Evolutionary conservation across 306 rosid species (phyloP), one percentile per base, ranked within the genome.

Genomic region (Astragalus membranaceus): DNA sequence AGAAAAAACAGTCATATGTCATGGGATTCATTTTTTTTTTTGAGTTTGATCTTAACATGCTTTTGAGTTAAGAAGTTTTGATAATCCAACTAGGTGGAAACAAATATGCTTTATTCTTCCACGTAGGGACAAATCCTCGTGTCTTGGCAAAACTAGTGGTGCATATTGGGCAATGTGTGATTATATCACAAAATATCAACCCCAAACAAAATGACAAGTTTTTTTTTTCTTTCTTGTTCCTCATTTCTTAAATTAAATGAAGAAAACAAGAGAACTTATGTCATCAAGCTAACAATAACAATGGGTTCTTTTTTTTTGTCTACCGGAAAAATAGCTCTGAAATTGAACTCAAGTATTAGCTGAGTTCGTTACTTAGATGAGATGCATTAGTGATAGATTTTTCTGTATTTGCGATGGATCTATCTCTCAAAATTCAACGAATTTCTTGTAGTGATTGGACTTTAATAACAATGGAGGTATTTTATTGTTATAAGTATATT

Each of bases 21-120:
- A 56, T 85, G 43, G 86, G 77, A 81, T 11, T 82, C 73, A 79
- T 67, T 58, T 49, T 26, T 64, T 72, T 58, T 49, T 76, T 59
- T 72, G 64, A 82, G 54, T 36, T 60, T 51, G 37, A 5, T 26
- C 4, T 26, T 26, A 26, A 26, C 30, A 55, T 63, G 78, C 20
- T 37, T 59, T n/a, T 15, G 15, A 70, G 75, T 36, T 35, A 52
- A 55, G 60, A 78, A 59, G 26, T 4, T 36, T 36, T 20, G 64
- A 69, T 63, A 75, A 42, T 26, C 49, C 74, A 69, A 67, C 0
- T 20, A 32, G 72, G 50, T 7, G 35, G 10, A 33, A 56, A 36
- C 69, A 77, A 69, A 57, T 39, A 0, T 39, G 2, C 9, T 4
- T 7, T 39, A 44, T 32, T 67, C 73, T 41, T 64, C 20, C 64